Evolutionary conservation across 2,329 filamentous ascomycete species (phyloP), one percentile per base, ranked within the genome.

Genomic region (Scytalidium sp.): DNA sequence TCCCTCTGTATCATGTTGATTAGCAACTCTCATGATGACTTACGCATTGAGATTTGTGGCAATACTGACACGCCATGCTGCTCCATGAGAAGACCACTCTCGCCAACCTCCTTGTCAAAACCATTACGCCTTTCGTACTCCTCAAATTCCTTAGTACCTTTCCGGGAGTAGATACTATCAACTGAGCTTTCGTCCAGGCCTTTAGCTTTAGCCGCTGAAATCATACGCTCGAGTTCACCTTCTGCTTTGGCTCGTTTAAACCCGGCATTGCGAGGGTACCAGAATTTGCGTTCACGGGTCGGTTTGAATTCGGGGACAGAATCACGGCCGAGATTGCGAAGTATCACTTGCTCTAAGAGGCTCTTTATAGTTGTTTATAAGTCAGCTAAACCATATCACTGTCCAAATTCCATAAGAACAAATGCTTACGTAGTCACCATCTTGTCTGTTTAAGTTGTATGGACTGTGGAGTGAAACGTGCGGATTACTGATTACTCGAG

Each of bases 351-450:
- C 47, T 49, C 47, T 25, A 49, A 32, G 15, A 49, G 42, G 17
- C 41, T 49, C 41, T 49, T 41, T 15, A 43, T 17, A 21, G 39
- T 17, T 17, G 21, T 23, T 3, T 21, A n/a, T 40, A 39, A 21
- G n/a, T 43, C 25, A 22, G 22, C 21, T 45, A 48, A 17, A 20
- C 13, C 17, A n/a, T n/a, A 36, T n/a, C 17, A 39, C 19, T 17
- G 21, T 9, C 13, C 11, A 48, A 40, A 19, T 7, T 22, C 19
- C 13, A 20, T 9, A 47, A 19, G 19, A 29, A 27, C 9, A 49
- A n/a, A n/a, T n/a, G n/a, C 47, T 46, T 39, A 49, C 47, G 32
- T 49, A 49, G 47, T 49, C 45, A 4, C 47, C 47, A 25, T 49
- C 47, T 20, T 15, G 15, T 19, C 47, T 41, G 25, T 49, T 45